Percentiles rank a stretch among this genome's conserved stretches.
These are phyloP conservation scores for Incumbomyces lentus DNA, from an alignment of 2,329 filamentous ascomycete genomes.

Conservation along the genomic window DNA sequence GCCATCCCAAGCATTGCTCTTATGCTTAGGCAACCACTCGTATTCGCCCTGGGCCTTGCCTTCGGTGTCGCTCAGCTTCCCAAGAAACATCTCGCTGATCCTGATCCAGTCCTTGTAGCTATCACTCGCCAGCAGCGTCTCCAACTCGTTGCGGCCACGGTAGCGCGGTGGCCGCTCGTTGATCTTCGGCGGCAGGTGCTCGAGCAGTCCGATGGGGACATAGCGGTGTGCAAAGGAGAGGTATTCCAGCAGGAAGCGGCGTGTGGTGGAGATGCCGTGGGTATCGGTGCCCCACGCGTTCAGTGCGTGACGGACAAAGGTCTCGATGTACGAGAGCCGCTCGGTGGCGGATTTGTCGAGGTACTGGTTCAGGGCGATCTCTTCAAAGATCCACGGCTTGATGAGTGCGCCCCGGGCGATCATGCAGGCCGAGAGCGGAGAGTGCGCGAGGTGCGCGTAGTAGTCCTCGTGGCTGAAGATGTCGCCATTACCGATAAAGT, in stretches of 20 bases:
- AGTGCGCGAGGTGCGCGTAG: slow-evolving; percentile 61
- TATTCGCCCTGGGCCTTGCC: slow-evolving; percentile 60
- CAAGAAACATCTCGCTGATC: slow-evolving; percentile 98
- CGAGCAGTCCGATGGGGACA: slow-evolving; percentile 77
- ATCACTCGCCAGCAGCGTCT: slow-evolving; percentile 80
- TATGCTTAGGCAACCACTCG: slow-evolving; percentile 94
- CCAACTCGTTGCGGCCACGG: slow-evolving; percentile 74
- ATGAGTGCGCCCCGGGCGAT: slow-evolving; percentile 89
- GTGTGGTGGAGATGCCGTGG: slow-evolving; percentile 78
- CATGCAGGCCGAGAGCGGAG: slow-evolving; percentile 89
- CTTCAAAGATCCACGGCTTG: slow-evolving; percentile 98
- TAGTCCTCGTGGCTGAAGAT: slow-evolving; percentile 91
- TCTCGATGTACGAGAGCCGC: slow-evolving; percentile 74
- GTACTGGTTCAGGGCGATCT: slow-evolving; percentile 77
- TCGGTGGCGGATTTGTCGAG: slow-evolving; percentile 89
- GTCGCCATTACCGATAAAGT: slow-evolving; percentile 93
- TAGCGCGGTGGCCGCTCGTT: slow-evolving; percentile 84
- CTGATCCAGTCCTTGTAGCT: slow-evolving; percentile 99
- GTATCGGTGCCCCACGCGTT: slow-evolving; percentile 96
- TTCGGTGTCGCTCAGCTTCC: slow-evolving; percentile 48
- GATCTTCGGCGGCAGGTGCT: slow-evolving; percentile 75
- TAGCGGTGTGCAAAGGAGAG: slow-evolving; percentile 89
- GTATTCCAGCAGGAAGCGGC: slow-evolving; percentile 90
- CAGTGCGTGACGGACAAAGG: slow-evolving; percentile 80
- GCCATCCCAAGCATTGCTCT: slow-evolving; percentile 42